Conservation (phyloP, 768 basidiomycete genomes). For the Phaeotremella fagi region DNA sequence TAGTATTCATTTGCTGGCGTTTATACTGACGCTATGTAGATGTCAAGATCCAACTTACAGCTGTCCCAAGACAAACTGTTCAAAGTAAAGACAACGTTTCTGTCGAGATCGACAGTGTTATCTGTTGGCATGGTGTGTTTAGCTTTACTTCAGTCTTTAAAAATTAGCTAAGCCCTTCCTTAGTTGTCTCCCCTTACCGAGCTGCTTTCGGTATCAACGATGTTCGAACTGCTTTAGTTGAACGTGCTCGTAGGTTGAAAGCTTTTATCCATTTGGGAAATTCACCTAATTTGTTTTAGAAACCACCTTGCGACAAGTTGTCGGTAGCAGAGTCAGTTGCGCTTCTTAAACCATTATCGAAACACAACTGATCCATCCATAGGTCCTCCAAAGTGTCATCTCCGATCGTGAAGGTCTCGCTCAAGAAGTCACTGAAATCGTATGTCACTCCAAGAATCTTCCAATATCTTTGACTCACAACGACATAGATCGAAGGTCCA, state of each 20-base stretch:
- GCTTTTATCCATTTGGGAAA: no score
- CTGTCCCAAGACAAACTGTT: slow-evolving; percentile 53
- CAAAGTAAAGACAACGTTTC: slow-evolving; percentile 96
- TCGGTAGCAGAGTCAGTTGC: slow-evolving; percentile 61
- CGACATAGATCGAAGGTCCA: slow-evolving; percentile 38
- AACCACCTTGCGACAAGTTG: slow-evolving; percentile 94
- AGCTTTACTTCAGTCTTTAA: neutral
- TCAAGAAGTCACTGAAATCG: slow-evolving; percentile 47
- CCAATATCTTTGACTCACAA: neutral
- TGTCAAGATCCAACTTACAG: slow-evolving; percentile 90
- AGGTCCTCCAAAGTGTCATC: slow-evolving; percentile 89
- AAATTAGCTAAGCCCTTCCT: slow-evolving; percentile 5
- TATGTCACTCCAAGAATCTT: slow-evolving; percentile 15
- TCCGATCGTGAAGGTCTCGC: slow-evolving; percentile 79
- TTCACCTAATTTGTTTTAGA: no score
- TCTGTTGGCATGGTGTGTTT: slow-evolving; percentile 46
- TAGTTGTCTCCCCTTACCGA: slow-evolving; percentile 63
- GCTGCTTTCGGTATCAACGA: slow-evolving; percentile 91
- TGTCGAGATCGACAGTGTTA: slow-evolving; percentile 71
- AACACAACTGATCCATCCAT: neutral
- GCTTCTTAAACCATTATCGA: neutral
- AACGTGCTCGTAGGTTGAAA: slow-evolving; percentile 47
- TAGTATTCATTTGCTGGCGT: neutral
- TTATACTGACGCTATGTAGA: slow-evolving; percentile 46
- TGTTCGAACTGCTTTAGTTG: slow-evolving; percentile 56